Base-by-base conservation (phyloP, 148 eudicot species). In the Rhododendron williamsianum region DNA sequence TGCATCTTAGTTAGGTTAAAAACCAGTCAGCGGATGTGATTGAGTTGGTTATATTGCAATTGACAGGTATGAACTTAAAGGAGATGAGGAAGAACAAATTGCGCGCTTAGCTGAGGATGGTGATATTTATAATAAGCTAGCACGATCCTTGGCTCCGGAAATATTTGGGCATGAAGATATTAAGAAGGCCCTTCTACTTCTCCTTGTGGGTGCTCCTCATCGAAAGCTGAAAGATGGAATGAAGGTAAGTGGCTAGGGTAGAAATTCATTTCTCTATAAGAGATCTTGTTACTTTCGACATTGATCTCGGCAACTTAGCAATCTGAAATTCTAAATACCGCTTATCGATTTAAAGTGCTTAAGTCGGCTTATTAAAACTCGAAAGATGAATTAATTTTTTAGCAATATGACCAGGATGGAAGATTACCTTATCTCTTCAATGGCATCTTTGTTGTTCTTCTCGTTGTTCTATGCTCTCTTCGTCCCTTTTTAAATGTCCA, bases 101-200 rank as follows among this genome's bases (percentile, higher is more conserved):
- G 91, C 96, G 45, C 93, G 98, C 69, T 91, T 97, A 82, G 92
- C 98, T 46, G 98, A 95, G 90, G 99, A 97, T 93, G 99, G 99
- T 84, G 98, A 97, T 74, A 95, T 97, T 74, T 97, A 97, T 81
- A 97, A 89, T 85, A 97, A 97, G 91, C 82, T 97, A 89, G 49
- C 99, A 48, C 93, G 91, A 35, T 97, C 99, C 58, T 89, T 97
- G 84, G 98, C 99, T 71, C 98, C 99, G 82, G 99, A 97, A 92
- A 97, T 97, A 72, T 97, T 87, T 83, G 99, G 99, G 41, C 99
- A 97, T 91, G 99, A 97, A 84, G 99, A 97, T 94, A 94, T 97
- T 45, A 97, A 97, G 84, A 97, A 97, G 85, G 99, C 98, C 78
- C 91, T 97, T 81, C 94, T 97, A 85, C 94, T 97, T 85, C 99